Conservation (phyloP, 1,139 yeast species). For the Sugiyamaella xylanicola region DNA sequence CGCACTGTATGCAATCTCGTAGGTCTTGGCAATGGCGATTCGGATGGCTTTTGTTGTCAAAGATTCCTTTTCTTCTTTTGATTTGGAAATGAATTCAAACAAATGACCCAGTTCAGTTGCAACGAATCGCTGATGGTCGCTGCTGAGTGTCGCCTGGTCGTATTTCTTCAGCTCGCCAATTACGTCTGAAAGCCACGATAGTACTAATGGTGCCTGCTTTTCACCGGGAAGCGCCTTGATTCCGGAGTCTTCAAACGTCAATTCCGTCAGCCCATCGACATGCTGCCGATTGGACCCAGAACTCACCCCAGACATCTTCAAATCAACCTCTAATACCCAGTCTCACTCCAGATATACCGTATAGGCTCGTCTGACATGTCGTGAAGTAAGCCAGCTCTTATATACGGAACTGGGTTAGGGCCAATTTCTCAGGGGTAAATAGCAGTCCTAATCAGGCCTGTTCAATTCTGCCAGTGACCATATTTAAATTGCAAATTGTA, state of each 20-base stretch:
- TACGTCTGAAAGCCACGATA: slow-evolving; percentile 32
- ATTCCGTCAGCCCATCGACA: neutral
- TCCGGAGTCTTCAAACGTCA: slow-evolving; percentile 30
- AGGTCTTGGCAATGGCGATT: slow-evolving; percentile 30
- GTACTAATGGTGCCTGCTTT: slow-evolving; percentile 30
- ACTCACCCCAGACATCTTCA: neutral
- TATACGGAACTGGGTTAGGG: neutral
- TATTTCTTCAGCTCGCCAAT: slow-evolving; percentile 21
- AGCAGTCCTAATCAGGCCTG: too few species aligned
- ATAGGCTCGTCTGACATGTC: too few species aligned
- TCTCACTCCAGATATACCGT: neutral
- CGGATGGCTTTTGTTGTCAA: slow-evolving; percentile 33
- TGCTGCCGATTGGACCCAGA: neutral
- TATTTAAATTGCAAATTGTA: neutral
- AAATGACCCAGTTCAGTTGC: slow-evolving; percentile 28
- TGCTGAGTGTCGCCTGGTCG: slow-evolving; percentile 18
- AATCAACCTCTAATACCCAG: neutral
- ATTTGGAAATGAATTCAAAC: slow-evolving; percentile 28
- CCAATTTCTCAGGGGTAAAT: neutral
- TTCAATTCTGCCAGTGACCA: too few species aligned
- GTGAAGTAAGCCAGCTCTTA: too few species aligned
- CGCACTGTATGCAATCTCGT: slow-evolving; percentile 28
- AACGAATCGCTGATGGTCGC: slow-evolving; percentile 32
- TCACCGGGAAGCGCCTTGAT: slow-evolving; percentile 31
- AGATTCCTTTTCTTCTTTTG: slow-evolving; percentile 28